Evolutionary conservation across 2,329 filamentous ascomycete species (phyloP), one percentile per base, ranked within the genome.

Genomic region (Phialocephala sp.): DNA sequence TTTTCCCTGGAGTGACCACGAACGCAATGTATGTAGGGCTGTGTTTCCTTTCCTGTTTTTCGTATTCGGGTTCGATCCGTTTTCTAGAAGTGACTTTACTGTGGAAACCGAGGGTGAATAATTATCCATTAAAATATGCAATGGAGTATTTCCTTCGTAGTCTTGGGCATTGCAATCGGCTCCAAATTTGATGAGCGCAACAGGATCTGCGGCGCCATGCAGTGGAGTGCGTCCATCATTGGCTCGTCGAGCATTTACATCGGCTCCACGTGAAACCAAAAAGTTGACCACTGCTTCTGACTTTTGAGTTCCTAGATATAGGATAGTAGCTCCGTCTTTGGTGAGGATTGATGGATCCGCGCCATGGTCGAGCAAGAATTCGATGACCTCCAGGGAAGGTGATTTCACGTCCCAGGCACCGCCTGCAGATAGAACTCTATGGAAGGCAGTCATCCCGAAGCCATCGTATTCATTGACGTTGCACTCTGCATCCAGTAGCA

Each of bases 341-440:
- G 78, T 79, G 0, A 57, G 22, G 2, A 71, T 63, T 0, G 62
- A 67, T 0, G 77, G 71, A 70, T 81, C 72, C 0, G 79, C 79
- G 6, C 80, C 78, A 2, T 73, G 74, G n/a, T 55, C 22, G 2
- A 62, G 47, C n/a, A 62, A 20, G 12, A 39, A 55, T 14, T 35
- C 14, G 27, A 57, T 20, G 27, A 39, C 14, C 32, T 57, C 54
- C 22, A 24, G 15, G 15, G n/a, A 35, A n/a, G 24, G 15, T 35
- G 6, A 3, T 32, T 32, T 15, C 24, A 4, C 6, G 50, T 18
- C 24, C 24, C 32, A 55, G n/a, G 24, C 32, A 12, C 11, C 3
- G 18, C 32, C 24, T 6, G 24, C n/a, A 8, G 20, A n/a, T n/a
- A 57, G 32, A 22, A 37, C 32, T 15, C 22, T n/a, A 32, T 62